Conservation (phyloP, 139 green algal species). For the Chlamydomonas applanata region DNA sequence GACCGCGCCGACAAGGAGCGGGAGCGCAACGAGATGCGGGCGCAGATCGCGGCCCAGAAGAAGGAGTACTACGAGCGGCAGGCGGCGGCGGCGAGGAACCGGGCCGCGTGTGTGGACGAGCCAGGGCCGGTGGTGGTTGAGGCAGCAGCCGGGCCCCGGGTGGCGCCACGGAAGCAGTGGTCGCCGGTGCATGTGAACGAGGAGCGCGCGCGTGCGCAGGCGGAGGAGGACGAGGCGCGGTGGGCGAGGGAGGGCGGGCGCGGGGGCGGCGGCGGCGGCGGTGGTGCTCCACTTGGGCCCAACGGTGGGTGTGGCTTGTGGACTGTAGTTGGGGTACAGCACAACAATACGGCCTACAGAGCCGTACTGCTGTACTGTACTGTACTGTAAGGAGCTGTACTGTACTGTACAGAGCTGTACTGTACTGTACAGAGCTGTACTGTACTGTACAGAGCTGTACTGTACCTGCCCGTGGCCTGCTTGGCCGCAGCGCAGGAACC, state of each 20-base stretch:
- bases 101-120: conserved; percentile 15
- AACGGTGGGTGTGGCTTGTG: too few relatives aligned
- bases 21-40: conserved; percentile 36
- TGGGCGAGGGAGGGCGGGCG: background rate
- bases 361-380: too few relatives aligned
- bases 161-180: background rate
- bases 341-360: background rate
- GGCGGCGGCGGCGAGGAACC: conserved; percentile 24
- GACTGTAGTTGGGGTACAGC: too few relatives aligned
- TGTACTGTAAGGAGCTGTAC: too few relatives aligned
- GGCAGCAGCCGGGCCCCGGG: too few relatives aligned
- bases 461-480: too few relatives aligned
- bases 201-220: background rate
- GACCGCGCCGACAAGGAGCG: conserved; percentile 31
- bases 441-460: too few relatives aligned
- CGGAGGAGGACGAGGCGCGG: background rate
- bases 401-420: too few relatives aligned
- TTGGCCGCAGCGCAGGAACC: too few relatives aligned
- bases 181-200: background rate
- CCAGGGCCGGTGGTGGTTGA: conserved; percentile 9
- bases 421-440: too few relatives aligned
- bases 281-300: too few relatives aligned
- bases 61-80: conserved; percentile 39
- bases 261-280: too few relatives aligned
- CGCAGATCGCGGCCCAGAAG: conserved; percentile 39